These are phyloP conservation scores for Cordyceps cateniannulata DNA, from an alignment of 2,329 filamentous ascomycete genomes.

Conservation along the genomic window DNA sequence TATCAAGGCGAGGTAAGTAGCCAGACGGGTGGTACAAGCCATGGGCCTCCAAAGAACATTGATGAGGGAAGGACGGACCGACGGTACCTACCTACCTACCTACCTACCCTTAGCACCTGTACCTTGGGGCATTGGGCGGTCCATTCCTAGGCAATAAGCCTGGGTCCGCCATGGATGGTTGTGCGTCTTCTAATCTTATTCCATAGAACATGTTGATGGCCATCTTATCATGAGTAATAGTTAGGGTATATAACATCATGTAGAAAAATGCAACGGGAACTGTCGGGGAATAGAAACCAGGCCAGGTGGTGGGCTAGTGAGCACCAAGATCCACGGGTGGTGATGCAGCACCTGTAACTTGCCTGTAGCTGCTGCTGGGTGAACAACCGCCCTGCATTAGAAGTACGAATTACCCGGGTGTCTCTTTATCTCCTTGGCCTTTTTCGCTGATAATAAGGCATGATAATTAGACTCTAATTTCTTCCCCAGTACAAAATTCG, in stretches of 20 bases:
- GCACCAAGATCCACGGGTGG: background rate
- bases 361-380: background rate
- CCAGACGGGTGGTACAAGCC: no score
- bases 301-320: background rate
- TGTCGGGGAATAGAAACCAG: background rate
- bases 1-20: background rate
- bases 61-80: no score
- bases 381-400: background rate
- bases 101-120: no score
- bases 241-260: background rate
- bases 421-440: background rate
- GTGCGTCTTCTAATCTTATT: background rate
- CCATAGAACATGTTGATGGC: background rate
- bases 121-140: background rate
- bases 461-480: background rate
- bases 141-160: background rate
- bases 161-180: background rate
- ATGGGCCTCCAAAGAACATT: no score
- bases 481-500: background rate
- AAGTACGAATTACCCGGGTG: no score
- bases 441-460: background rate
- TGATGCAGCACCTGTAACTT: background rate
- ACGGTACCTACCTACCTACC: background rate
- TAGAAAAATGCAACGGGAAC: background rate
- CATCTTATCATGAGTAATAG: background rate